A percentile compares a stretch with the other conserved stretches of the same genome.
These are phyloP conservation scores for Leccinum pachyderme DNA, from an alignment of 1,284 basidiomycete genomes.

Conservation along the genomic window DNA sequence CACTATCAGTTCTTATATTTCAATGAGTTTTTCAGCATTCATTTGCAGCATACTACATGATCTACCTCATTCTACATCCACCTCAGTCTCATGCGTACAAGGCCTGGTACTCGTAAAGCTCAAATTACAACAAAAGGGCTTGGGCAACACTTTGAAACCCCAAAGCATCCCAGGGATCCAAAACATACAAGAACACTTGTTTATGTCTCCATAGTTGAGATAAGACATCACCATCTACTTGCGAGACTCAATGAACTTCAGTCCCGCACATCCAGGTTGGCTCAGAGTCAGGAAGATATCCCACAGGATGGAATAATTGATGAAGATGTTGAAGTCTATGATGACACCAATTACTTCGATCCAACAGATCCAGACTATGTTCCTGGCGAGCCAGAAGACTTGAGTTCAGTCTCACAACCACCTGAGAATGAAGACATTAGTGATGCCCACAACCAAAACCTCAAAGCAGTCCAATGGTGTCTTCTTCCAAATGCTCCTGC, in stretches of 20 bases:
- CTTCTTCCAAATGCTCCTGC: not conserved
- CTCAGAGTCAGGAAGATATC: too few species aligned
- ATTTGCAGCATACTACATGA: too few species aligned
- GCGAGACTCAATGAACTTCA: not conserved
- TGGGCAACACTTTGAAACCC: constrained; percentile 1
- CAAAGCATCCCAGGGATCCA: not conserved
- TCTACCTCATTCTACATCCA: too few species aligned
- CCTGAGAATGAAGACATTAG: too few species aligned
- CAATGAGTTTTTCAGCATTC: too few species aligned
- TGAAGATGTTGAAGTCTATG: not conserved
- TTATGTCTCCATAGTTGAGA: not conserved
- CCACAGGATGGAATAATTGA: not conserved
- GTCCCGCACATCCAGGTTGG: not conserved
- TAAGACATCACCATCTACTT: too few species aligned
- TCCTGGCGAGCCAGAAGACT: not conserved
- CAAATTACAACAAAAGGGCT: not conserved
- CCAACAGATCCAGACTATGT: not conserved
- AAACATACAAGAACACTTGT: not conserved
- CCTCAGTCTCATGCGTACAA: too few species aligned
- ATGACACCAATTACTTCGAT: not conserved
- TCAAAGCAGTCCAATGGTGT: too few species aligned
- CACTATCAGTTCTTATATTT: too few species aligned
- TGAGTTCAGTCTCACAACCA: too few species aligned
- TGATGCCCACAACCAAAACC: too few species aligned
- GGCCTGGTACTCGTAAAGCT: not conserved